Conservation (phyloP, 352 stramenopile species). For the Globisporangium echinulatum region DNA sequence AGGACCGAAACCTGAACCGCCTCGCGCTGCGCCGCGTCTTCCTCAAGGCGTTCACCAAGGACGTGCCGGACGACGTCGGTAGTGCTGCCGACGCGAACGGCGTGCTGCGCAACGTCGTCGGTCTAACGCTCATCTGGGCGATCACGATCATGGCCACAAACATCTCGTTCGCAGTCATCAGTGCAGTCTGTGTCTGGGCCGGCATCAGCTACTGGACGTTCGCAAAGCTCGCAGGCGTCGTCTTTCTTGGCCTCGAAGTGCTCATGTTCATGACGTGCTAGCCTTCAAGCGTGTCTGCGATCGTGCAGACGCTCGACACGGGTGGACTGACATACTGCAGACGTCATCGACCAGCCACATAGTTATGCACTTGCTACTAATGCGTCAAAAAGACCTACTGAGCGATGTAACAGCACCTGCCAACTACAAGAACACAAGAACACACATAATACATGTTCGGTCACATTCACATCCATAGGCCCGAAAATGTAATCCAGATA, state of each 20-base stretch:
- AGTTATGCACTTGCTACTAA: too few relatives aligned
- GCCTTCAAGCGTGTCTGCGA: not conserved
- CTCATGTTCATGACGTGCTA: conserved; percentile 83
- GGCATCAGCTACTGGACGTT: conserved; percentile 65
- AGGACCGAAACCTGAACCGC: conserved; percentile 80
- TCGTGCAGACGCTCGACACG: too few relatives aligned
- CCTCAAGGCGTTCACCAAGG: conserved; percentile 61
- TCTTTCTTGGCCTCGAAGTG: conserved; percentile 42
- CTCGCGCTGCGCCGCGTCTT: conserved; percentile 75
- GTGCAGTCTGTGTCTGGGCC: conserved; percentile 30
- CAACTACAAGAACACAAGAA: too few relatives aligned
- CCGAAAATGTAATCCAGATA: too few relatives aligned
- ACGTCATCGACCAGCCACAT: too few relatives aligned
- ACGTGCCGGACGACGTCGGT: conserved; percentile 65
- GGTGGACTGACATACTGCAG: too few relatives aligned
- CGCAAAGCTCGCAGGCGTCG: conserved; percentile 41
- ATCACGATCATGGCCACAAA: conserved; percentile 59
- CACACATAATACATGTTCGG: too few relatives aligned
- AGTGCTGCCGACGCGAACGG: conserved; percentile 39
- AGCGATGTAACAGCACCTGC: too few relatives aligned
- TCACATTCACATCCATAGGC: too few relatives aligned
- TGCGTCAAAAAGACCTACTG: too few relatives aligned
- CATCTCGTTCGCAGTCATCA: conserved; percentile 34
- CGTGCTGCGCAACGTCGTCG: conserved; percentile 55
- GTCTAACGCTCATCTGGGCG: conserved; percentile 63